Evolutionary conservation across 164 flowering plant species (phyloP).

Genomic region (Malania oleifera): DNA sequence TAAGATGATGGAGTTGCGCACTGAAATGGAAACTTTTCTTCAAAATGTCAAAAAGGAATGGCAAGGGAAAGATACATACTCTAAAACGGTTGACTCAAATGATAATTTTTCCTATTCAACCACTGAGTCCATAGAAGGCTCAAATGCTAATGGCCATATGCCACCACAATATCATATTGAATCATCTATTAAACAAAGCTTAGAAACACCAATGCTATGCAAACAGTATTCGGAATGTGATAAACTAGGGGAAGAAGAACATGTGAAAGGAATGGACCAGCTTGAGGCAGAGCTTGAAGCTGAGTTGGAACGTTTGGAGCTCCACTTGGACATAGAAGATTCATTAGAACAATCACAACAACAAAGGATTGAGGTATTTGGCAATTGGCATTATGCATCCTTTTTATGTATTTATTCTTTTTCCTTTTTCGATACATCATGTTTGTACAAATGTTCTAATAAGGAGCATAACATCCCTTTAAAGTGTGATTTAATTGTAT

Average conservation of each 20-base stretch:
- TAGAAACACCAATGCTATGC: neutral
- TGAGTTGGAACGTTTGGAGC: constrained; percentile 55
- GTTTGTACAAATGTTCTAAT: neutral
- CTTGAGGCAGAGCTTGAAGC: constrained; percentile 64
- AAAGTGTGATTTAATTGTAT: too few species aligned
- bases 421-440: neutral
- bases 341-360: constrained; percentile 7
- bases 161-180: constrained; percentile 11
- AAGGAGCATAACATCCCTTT: too few species aligned
- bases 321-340: constrained; percentile 33
- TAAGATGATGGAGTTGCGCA: constrained; percentile 44
- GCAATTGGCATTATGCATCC: neutral
- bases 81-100: constrained; percentile 9
- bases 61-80: constrained; percentile 18
- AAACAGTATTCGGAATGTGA: constrained; percentile 8
- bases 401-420: neutral
- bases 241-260: constrained; percentile 13
- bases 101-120: neutral
- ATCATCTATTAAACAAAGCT: constrained; percentile 7
- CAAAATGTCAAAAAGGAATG: constrained; percentile 34
- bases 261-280: constrained; percentile 29
- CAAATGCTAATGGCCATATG: constrained; percentile 11
- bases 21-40: constrained; percentile 44
- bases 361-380: constrained; percentile 30
- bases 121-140: constrained; percentile 8